A percentile compares a stretch with the other conserved stretches of the same genome.
Evolutionary conservation across 2,329 filamentous ascomycete species (phyloP).

Genomic region (Aspergillus sergii): DNA sequence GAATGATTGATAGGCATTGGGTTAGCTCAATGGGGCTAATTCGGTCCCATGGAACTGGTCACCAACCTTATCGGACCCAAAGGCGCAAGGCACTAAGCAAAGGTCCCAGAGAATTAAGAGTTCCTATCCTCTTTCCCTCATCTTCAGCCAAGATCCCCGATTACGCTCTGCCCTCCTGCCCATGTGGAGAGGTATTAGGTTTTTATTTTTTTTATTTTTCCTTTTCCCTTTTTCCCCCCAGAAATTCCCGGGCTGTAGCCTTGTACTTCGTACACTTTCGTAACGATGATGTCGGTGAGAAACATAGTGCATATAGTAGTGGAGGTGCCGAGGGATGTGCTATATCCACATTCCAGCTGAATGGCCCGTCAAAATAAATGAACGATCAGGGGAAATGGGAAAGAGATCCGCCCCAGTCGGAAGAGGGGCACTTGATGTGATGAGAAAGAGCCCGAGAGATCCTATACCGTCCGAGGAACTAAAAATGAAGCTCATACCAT

Average conservation of each 20-base stretch:
- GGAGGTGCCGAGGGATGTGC: background rate
- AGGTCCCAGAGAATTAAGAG: background rate
- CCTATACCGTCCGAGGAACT: background rate
- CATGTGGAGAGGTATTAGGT: background rate
- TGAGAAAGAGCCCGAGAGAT: background rate
- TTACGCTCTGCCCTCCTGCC: background rate
- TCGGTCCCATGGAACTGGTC: conserved; percentile 9
- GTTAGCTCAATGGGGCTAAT: conserved; percentile 1
- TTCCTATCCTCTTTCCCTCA: background rate
- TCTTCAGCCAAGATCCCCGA: background rate
- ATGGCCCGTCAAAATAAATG: background rate
- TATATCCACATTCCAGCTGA: conserved; percentile 4
- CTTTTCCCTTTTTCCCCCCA: too few species aligned
- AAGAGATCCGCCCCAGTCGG: background rate
- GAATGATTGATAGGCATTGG: background rate
- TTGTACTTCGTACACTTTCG: conserved; percentile 2
- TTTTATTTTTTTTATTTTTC: background rate
- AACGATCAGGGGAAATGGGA: background rate
- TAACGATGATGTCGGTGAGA: conserved; percentile 4
- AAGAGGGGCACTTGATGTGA: background rate
- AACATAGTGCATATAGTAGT: background rate
- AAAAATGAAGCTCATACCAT: background rate
- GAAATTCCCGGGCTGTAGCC: background rate
- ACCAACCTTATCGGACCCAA: conserved; percentile 9
- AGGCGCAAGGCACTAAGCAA: background rate